Evolutionary conservation across 2,329 filamentous ascomycete genomes (phyloP).

Genomic region (Cyclaneusma minus): DNA sequence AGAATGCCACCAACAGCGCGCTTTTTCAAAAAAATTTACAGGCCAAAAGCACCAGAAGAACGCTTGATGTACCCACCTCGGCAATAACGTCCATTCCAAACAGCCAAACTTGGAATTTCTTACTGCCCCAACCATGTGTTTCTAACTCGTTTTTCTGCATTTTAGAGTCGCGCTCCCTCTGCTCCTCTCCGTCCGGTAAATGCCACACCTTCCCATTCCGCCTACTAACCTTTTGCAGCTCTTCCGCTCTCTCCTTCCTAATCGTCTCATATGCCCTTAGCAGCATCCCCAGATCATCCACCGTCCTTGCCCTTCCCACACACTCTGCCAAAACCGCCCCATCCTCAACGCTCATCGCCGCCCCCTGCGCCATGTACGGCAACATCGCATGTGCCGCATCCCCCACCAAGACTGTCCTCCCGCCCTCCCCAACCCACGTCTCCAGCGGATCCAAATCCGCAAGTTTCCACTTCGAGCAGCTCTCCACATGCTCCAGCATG

Average conservation of each 20-base stretch:
- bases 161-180: constrained; percentile 40
- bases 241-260: constrained; percentile 18
- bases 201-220: constrained; percentile 33
- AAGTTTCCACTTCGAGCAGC: constrained; percentile 5
- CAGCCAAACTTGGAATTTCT: no score
- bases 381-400: constrained; percentile 29
- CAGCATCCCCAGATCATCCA: constrained; percentile 15
- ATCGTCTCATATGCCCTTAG: constrained; percentile 23
- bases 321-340: constrained; percentile 21
- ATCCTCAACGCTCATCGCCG: constrained; percentile 28
- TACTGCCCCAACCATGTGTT: no score
- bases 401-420: constrained; percentile 21
- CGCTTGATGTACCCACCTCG: no score
- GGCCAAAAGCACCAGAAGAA: no score
- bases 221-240: constrained; percentile 27
- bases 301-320: constrained; percentile 15
- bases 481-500: no score
- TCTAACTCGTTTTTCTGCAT: no score
- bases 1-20: no score
- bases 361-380: constrained; percentile 27
- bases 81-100: no score
- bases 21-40: no score
- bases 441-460: constrained; percentile 1
- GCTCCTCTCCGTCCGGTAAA: constrained; percentile 34
- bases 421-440: constrained; percentile 4